phyloP scores from a whole-genome alignment of 192 early-diverging fungal genomes.

The Thamnidium elegans region DNA sequence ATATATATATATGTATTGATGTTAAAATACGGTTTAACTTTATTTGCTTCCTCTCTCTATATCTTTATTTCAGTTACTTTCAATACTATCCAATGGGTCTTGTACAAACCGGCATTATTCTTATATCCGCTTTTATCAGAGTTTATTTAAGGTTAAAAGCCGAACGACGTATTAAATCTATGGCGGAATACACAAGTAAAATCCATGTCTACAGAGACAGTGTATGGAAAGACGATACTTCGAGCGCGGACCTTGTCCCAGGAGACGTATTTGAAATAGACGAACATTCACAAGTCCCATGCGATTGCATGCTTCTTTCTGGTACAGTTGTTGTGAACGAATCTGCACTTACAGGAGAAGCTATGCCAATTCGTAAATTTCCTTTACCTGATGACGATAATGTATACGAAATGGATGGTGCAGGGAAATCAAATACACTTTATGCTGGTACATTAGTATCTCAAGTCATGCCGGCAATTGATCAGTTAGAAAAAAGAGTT shows the following conservation, averaged over 20 bases:
- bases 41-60: too few relatives aligned
- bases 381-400: constrained; percentile 54
- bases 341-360: constrained; percentile 73
- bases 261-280: constrained; percentile 62
- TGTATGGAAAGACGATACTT: constrained; percentile 48
- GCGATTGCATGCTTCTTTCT: constrained; percentile 63
- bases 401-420: constrained; percentile 32
- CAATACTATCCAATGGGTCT: constrained; percentile 61
- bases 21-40: too few relatives aligned
- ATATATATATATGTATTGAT: too few relatives aligned
- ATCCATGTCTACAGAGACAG: constrained; percentile 52
- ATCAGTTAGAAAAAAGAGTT: constrained; percentile 18
- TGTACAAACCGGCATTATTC: constrained; percentile 55
- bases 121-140: constrained; percentile 57
- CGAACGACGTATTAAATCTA: constrained; percentile 51
- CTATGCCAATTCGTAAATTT: constrained; percentile 75
- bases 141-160: constrained; percentile 49
- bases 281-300: constrained; percentile 51
- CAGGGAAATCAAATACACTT: constrained; percentile 55
- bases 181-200: constrained; percentile 51
- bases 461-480: constrained; percentile 43
- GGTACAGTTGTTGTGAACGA: constrained; percentile 76
- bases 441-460: constrained; percentile 66
- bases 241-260: constrained; percentile 59
- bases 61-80: constrained; percentile 38